Percentiles rank a stretch among this genome's conserved stretches.
Evolutionary conservation across 495 filamentous ascomycete genomes (phyloP).

Genomic region (Letharia columbiana): DNA sequence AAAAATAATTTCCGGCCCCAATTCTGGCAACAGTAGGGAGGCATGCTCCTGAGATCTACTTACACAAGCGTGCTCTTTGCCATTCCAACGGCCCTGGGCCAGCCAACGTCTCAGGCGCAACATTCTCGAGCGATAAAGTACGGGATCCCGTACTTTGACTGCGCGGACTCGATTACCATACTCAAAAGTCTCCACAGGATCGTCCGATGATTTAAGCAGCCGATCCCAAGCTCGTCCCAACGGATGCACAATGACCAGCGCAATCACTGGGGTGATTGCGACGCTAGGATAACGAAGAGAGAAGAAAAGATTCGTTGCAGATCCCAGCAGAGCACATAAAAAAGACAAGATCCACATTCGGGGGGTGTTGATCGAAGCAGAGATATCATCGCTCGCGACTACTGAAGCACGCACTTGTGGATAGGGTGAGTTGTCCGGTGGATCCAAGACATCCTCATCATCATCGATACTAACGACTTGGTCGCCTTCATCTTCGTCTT

Average conservation of each 20-base stretch:
- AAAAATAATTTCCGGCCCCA: background rate
- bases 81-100: constrained; percentile 73
- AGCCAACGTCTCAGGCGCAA: constrained; percentile 53
- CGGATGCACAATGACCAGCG: constrained; percentile 71
- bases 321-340: constrained; percentile 70
- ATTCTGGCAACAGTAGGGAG: background rate
- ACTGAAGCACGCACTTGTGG: constrained; percentile 72
- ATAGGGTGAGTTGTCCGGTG: constrained; percentile 33
- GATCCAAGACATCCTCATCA: constrained; percentile 11
- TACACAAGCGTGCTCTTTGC: constrained; percentile 74
- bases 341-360: constrained; percentile 79
- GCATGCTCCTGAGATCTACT: background rate
- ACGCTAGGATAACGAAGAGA: constrained; percentile 78
- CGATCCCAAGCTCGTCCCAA: constrained; percentile 71
- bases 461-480: constrained; percentile 9
- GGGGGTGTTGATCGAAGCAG: constrained; percentile 73
- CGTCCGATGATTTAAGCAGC: constrained; percentile 50
- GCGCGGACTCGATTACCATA: constrained; percentile 34
- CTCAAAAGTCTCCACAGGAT: constrained; percentile 53
- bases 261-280: constrained; percentile 76
- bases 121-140: constrained; percentile 2
- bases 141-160: background rate
- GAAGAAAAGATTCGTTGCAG: constrained; percentile 78
- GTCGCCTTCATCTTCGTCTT: constrained; percentile 13
- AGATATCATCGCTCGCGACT: constrained; percentile 59